A percentile compares a stretch with the other conserved stretches of the same genome.
These are phyloP conservation scores for Hemisphaericaspora xylanilytica DNA, from an alignment of 1,139 yeast genomes.

Conservation along the genomic window DNA sequence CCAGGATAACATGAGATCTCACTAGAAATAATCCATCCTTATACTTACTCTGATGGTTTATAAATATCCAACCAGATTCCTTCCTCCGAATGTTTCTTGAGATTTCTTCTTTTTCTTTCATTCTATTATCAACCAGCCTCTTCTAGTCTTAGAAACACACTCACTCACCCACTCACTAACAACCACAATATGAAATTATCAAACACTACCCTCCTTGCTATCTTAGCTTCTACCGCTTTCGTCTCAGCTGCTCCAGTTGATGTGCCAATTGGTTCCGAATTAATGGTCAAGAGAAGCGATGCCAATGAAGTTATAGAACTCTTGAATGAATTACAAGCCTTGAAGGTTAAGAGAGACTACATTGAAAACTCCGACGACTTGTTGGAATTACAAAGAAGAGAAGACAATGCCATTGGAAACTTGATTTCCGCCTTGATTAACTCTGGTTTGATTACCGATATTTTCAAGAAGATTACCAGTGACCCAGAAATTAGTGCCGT, in stretches of 20 bases:
- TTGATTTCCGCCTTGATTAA: slow-evolving; percentile 37
- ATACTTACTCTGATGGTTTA: neutral
- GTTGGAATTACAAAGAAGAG: slow-evolving; percentile 36
- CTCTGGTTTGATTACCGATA: slow-evolving; percentile 41
- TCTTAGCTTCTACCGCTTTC: slow-evolving; percentile 40
- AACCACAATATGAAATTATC: slow-evolving; percentile 38
- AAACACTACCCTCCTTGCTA: slow-evolving; percentile 41
- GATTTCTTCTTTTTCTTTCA: neutral
- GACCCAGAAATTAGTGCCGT: slow-evolving; percentile 29
- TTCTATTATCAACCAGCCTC: neutral
- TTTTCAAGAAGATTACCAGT: slow-evolving; percentile 37
- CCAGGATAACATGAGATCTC: slow-evolving; percentile 1
- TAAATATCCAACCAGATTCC: slow-evolving; percentile 6
- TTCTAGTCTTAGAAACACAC: no score
- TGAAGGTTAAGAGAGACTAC: slow-evolving; percentile 36
- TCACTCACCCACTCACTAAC: no score
- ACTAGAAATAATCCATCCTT: neutral
- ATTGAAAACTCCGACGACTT: slow-evolving; percentile 25
- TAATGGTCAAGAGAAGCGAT: slow-evolving; percentile 38
- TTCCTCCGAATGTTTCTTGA: slow-evolving; percentile 1
- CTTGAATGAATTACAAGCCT: slow-evolving; percentile 32
- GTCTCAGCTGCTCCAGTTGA: slow-evolving; percentile 43
- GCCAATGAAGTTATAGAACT: slow-evolving; percentile 33
- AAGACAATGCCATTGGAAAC: slow-evolving; percentile 35
- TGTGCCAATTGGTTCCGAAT: slow-evolving; percentile 10